Evolutionary conservation across 371 early-diverging fungal genomes (phyloP), one percentile per base, ranked within the genome.

Genomic region (Encephalitozoon romaleae): DNA sequence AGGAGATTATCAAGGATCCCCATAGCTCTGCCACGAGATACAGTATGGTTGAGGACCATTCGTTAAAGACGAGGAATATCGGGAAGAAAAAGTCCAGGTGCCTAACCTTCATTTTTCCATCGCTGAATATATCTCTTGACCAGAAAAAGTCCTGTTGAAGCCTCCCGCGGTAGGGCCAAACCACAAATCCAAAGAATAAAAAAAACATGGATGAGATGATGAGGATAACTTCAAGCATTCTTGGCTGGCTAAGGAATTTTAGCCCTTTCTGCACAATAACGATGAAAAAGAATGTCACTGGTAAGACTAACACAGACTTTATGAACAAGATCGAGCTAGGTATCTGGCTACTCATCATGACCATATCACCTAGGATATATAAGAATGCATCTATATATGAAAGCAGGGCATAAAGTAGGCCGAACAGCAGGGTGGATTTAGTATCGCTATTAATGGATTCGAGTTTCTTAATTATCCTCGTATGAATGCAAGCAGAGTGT

Each of bases 321-420:
- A 84, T 73, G 63, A 71, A 79, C 25, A 75, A 76, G n/a, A 84
- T 79, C 9, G 81, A 77, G 25, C 80, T 74, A 12, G 80, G 79
- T 15, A 74, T 74, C 74, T 79, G 79, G 67, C 72, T 73, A 0
- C 59, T 72, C n/a, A 81, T 75, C 23, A 84, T 75, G 1, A 78
- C 65, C 11, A 72, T 72, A 53, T 84, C 82, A 69, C 75, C 81
- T 39, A 79, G 72, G 43, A 78, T 71, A 67, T 81, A 70, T 15
- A 81, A 45, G 15, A 81, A 70, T 26, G 80, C 76, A 54, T 78
- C 77, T 4, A 78, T 74, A 4, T 78, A 63, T 12, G 72, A 73
- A 70, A 77, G 74, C 11, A 72, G 67, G 41, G 70, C 78, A 72
- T 73, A 81, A 43, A 81, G 72, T 23, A 73, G 53, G 11, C 72